phyloP scores from a whole-genome alignment of 2,329 filamentous ascomycete genomes.

The Colletotrichum filicis region DNA sequence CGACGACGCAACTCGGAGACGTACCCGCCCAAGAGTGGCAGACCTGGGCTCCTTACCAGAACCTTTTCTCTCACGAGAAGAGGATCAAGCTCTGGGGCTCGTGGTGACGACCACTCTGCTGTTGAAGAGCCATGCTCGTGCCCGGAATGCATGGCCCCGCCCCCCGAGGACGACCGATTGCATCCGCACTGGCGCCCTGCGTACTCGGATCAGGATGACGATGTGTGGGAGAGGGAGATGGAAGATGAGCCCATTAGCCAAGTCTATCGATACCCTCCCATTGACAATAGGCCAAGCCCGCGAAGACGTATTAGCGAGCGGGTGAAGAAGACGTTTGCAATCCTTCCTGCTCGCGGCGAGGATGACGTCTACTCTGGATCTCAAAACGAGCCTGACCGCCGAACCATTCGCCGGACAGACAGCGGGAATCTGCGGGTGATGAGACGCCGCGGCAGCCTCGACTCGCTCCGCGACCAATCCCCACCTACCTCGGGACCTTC shows the following conservation, averaged over 20 bases:
- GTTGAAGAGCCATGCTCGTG: conserved; percentile 51
- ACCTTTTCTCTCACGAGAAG: conserved; percentile 64
- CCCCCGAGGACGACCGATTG: conserved; percentile 63
- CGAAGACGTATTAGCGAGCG: conserved; percentile 62
- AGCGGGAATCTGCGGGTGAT: conserved; percentile 72
- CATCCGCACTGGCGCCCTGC: conserved; percentile 73
- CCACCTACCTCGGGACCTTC: conserved; percentile 46
- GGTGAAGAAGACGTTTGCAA: conserved; percentile 70
- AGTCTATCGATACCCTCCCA: conserved; percentile 58
- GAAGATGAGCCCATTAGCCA: conserved; percentile 51
- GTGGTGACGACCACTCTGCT: conserved; percentile 40
- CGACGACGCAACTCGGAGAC: conserved; percentile 57
- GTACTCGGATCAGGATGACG: conserved; percentile 51
- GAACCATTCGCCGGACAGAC: conserved; percentile 67
- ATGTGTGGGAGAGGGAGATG: conserved; percentile 44
- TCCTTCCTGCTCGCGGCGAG: conserved; percentile 62
- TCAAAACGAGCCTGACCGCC: conserved; percentile 56
- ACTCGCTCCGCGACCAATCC: conserved; percentile 48
- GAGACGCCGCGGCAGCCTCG: conserved; percentile 60
- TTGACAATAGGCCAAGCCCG: conserved; percentile 59
- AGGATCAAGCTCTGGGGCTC: conserved; percentile 35
- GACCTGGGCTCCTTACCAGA: conserved; percentile 57
- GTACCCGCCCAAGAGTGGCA: conserved; percentile 52
- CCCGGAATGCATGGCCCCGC: conserved; percentile 56
- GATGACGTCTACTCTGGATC: conserved; percentile 46